These are phyloP conservation scores for Pythium graminicola DNA, from an alignment of 352 stramenopile species.

Conservation along the genomic window DNA sequence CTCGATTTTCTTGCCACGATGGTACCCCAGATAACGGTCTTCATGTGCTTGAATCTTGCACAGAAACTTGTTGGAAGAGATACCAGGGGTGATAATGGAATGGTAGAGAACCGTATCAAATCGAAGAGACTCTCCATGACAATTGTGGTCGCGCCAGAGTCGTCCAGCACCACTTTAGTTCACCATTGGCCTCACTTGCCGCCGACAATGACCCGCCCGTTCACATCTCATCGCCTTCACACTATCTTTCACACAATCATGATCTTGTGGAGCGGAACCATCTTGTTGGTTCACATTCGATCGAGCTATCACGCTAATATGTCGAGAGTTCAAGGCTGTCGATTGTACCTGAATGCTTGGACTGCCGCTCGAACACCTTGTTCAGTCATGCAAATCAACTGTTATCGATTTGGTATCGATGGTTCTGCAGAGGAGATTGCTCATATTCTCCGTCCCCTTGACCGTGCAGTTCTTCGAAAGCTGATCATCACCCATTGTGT, in stretches of 20 bases:
- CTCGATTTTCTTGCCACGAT: conserved; percentile 11
- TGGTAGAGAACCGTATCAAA: too few species aligned
- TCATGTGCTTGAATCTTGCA: conserved; percentile 4
- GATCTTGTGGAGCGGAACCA: neutral
- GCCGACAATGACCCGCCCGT: neutral
- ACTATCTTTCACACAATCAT: neutral
- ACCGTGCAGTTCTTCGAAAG: conserved; percentile 8
- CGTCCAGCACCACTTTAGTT: neutral
- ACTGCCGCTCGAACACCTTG: conserved; percentile 1
- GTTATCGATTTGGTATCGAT: neutral
- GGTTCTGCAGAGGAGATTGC: conserved; percentile 5
- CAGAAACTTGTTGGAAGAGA: conserved; percentile 8
- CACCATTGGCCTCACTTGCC: neutral
- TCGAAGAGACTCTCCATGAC: neutral
- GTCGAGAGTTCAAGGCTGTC: conserved; percentile 2
- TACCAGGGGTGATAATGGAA: neutral
- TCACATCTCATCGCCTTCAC: neutral
- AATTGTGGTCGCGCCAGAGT: neutral
- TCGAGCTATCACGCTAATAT: neutral
- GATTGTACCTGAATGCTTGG: conserved; percentile 8
- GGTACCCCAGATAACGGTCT: conserved; percentile 11
- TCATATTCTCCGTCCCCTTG: neutral
- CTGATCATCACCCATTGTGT: conserved; percentile 21
- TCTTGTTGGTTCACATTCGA: neutral
- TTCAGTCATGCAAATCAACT: conserved; percentile 22